Conservation (phyloP, 1,139 yeast genomes). For the Saccharomyces hybrid region DNA sequence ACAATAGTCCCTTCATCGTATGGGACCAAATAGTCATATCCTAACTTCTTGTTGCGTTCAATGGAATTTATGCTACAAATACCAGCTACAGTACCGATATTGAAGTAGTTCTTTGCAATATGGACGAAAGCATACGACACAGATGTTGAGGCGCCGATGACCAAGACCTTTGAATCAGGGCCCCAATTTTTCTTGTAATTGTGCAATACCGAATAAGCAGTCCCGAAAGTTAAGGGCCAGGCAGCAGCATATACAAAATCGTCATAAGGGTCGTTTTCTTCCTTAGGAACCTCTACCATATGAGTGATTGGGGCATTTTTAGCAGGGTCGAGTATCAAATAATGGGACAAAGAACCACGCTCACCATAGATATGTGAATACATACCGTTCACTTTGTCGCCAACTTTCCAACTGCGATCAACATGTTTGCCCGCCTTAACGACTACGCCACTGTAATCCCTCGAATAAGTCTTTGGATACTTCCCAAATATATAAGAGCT, state of each 20-base stretch:
- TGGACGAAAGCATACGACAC: conserved; percentile 25
- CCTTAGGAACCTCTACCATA: conserved; percentile 7
- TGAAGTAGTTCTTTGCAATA: conserved; percentile 26
- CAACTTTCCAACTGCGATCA: conserved; percentile 19
- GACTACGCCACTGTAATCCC: conserved; percentile 28
- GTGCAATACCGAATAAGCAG: conserved; percentile 22
- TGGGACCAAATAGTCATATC: conserved; percentile 48
- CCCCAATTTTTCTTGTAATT: conserved; percentile 16
- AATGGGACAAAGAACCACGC: conserved; percentile 24
- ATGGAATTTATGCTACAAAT: conserved; percentile 40
- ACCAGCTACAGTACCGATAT: conserved; percentile 34
- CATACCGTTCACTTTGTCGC: conserved; percentile 24
- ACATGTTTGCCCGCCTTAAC: conserved; percentile 23
- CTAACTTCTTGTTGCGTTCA: conserved; percentile 39
- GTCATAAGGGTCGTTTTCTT: conserved; percentile 9
- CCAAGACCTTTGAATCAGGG: conserved; percentile 23
- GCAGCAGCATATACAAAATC: conserved; percentile 22
- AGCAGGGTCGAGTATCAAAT: conserved; percentile 23
- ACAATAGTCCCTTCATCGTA: conserved; percentile 37
- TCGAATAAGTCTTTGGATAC: conserved; percentile 19
- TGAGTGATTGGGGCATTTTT: conserved; percentile 15
- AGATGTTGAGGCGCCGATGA: conserved; percentile 30
- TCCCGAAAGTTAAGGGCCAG: conserved; percentile 28
- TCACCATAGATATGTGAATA: conserved; percentile 16
- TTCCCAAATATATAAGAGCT: conserved; percentile 10